Base-by-base conservation (phyloP, 192 early-diverging fungal species). In the Obelidium mucronatum region DNA sequence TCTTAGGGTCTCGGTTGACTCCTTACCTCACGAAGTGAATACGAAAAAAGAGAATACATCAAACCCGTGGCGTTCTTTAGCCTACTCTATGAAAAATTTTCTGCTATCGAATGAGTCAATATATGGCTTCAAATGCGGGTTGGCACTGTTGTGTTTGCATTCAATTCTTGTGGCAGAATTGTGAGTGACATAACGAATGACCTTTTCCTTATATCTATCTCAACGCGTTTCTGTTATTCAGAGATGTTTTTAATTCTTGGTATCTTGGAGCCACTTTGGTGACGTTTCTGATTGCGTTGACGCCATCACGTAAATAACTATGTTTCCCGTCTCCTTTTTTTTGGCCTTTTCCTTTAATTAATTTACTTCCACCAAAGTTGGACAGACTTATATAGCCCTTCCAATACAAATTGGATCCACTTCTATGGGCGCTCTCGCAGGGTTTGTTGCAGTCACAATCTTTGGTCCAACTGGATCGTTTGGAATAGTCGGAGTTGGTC, bases 401-500 rank as follows among this genome's bases (percentile, higher is more conserved):
- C 62, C 62, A n/a, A 26, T 37, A 22, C 62, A 65, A 40, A 65
- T 65, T 19, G 62, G 17, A 15, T 65, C 62, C 26, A 65, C 62
- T 40, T 65, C 62, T 17, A 39, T 65, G 2, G 62, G 62, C 1
- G 62, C 62, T 1, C 1, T 65, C 31, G 62, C 34, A 17, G 62
- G 62, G 0, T 65, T 40, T 39, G 8, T 65, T 24, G 62, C 62
- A 2, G 1, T 65, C 35, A 37, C 31, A 1, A 36, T 34, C 6
- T 65, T 65, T 65, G 62, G 62, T 5, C 15, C 15, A 6, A 65
- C 26, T 65, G 62, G 62, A 2, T 22, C 37, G 26, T 30, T 33
- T 17, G 62, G 62, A 37, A 65, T 65, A 36, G 62, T 65, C 15
- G 62, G 62, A 2, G 24, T 65, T 65, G 62, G 59, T 31, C n/a